A percentile compares a stretch with the other conserved stretches of the same genome.
These are phyloP conservation scores for Termitomyces sp. DNA, from an alignment of 768 basidiomycete species.

Conservation along the genomic window DNA sequence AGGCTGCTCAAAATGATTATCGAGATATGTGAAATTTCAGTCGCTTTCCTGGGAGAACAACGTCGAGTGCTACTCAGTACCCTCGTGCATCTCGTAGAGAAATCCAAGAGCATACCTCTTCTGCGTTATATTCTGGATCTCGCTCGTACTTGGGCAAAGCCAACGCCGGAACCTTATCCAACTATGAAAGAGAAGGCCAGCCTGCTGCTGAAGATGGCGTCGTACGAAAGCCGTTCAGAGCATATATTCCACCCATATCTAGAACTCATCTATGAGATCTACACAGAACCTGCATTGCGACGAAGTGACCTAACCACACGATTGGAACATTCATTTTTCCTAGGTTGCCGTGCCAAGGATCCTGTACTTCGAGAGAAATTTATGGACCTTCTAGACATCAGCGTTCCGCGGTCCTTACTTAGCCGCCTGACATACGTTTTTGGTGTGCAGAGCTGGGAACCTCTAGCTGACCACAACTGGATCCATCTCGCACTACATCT, in stretches of 20 bases:
- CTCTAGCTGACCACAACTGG: constrained; percentile 91
- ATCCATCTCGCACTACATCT: constrained; percentile 88
- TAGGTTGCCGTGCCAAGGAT: constrained; percentile 87
- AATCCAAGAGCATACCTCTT: constrained; percentile 75
- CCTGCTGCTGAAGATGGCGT: constrained; percentile 82
- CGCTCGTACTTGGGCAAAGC: constrained; percentile 85
- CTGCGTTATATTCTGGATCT: constrained; percentile 86
- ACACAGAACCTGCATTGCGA: constrained; percentile 79
- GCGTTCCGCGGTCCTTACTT: constrained; percentile 78
- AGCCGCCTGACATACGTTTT: constrained; percentile 86
- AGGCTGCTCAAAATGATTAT: constrained; percentile 74
- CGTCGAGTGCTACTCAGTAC: constrained; percentile 76
- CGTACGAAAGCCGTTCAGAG: constrained; percentile 79
- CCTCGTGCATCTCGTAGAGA: constrained; percentile 80
- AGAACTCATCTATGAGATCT: constrained; percentile 90
- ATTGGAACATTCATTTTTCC: constrained; percentile 88
- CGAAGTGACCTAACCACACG: constrained; percentile 92
- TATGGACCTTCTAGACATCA: constrained; percentile 85
- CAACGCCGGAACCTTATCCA: constrained; percentile 80
- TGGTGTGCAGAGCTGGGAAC: constrained; percentile 94
- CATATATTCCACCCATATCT: constrained; percentile 78
- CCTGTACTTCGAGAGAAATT: constrained; percentile 76
- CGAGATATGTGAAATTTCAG: constrained; percentile 78
- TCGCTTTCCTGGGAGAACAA: constrained; percentile 84
- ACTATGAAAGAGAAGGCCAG: constrained; percentile 95